phyloP scores from a whole-genome alignment of 2,329 filamentous ascomycete genomes.

The Nigrospora oryzae region DNA sequence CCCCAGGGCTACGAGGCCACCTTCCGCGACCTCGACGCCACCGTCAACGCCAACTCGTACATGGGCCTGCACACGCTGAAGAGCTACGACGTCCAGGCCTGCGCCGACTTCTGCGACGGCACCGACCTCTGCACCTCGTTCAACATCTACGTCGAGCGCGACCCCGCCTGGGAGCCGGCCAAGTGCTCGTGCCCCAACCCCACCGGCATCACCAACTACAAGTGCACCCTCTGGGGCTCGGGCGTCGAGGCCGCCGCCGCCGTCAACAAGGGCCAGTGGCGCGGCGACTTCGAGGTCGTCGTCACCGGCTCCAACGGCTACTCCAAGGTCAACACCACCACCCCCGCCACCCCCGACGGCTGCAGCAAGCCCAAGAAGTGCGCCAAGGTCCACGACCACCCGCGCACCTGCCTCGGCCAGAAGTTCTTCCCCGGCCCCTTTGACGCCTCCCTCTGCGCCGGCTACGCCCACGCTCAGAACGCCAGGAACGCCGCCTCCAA shows the following conservation, averaged over 20 bases:
- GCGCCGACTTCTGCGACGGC: constrained; percentile 9
- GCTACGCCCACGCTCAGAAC: constrained; percentile 6
- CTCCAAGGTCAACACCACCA: constrained; percentile 6
- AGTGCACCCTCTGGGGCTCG: constrained; percentile 28
- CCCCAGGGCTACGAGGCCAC: constrained; percentile 17
- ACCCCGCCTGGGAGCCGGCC: constrained; percentile 14
- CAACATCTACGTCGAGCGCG: constrained; percentile 13
- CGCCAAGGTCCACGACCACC: constrained; percentile 3
- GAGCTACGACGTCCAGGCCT: constrained; percentile 9
- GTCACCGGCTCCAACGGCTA: constrained; percentile 7
- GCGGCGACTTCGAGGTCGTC: constrained; percentile 4
- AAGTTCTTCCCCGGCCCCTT: constrained; percentile 6
- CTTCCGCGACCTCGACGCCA: constrained; percentile 13
- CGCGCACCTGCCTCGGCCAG: constrained; percentile 5
- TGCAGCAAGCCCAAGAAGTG: constrained; percentile 5
- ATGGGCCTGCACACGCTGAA: constrained; percentile 11
- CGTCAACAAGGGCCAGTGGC: constrained; percentile 9
- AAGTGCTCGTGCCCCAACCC: constrained; percentile 23
- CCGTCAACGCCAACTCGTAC: constrained; percentile 13
- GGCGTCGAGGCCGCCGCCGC: constrained; percentile 15
- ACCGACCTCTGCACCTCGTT: constrained; percentile 10
- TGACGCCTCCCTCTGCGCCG: constrained; percentile 3
- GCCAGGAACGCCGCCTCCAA: constrained; percentile 1
- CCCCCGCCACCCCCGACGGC: constrained; percentile 3
- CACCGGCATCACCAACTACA: constrained; percentile 25